phyloP scores from a whole-genome alignment of 73 alveolate genomes.

The Paramecium pentaurelia region DNA sequence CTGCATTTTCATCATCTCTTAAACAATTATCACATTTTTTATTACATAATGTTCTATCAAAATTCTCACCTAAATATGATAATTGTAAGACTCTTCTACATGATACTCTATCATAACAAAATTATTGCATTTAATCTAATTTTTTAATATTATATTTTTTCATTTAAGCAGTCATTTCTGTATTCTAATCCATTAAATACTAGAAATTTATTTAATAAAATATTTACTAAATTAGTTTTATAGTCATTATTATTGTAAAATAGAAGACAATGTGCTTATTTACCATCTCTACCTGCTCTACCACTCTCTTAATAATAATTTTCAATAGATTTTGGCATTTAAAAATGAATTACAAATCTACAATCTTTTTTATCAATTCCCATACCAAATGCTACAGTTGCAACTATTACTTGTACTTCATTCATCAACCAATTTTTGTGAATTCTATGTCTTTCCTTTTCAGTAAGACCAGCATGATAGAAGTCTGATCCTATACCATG shows the following conservation, averaged over 20 bases:
- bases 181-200: background rate
- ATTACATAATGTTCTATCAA: constrained; percentile 46
- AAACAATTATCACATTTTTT: constrained; percentile 56
- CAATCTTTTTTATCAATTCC: constrained; percentile 99
- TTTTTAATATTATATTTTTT: constrained; percentile 22
- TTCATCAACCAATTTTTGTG: constrained; percentile 92
- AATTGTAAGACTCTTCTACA: constrained; percentile 65
- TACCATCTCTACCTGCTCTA: constrained; percentile 73
- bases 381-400: constrained; percentile 99
- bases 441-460: constrained; percentile 73
- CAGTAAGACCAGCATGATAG: constrained; percentile 94
- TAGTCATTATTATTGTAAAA: constrained; percentile 41
- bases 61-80: constrained; percentile 63
- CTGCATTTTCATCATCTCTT: constrained; percentile 16
- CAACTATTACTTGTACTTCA: constrained; percentile 94
- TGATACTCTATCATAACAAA: constrained; percentile 21
- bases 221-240: background rate
- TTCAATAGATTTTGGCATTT: constrained; percentile 94
- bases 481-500: constrained; percentile 80
- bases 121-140: background rate
- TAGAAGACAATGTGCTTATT: constrained; percentile 61
- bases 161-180: background rate
- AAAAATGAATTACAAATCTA: constrained; percentile 96
- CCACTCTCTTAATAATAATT: constrained; percentile 69
- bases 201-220: background rate